Evolutionary conservation across 345 rosid genomes (phyloP).

Genomic region (Citrus unshiu): DNA sequence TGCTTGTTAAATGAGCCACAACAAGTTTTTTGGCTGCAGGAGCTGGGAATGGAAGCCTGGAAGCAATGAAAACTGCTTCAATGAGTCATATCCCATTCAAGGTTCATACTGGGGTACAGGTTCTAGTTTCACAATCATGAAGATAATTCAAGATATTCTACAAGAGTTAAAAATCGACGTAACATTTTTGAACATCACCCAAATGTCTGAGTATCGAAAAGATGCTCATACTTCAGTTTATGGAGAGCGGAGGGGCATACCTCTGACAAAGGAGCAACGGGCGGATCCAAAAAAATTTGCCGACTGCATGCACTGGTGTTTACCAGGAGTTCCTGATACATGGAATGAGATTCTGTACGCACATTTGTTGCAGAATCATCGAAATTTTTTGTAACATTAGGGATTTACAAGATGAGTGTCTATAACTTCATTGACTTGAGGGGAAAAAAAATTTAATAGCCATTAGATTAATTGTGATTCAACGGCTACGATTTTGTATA

Average conservation of each 20-base stretch:
- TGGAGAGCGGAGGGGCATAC: conserved; percentile 78
- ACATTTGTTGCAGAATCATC: conserved; percentile 51
- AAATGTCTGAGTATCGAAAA: conserved; percentile 76
- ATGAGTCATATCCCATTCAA: conserved; percentile 67
- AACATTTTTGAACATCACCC: conserved; percentile 68
- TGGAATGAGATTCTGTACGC: conserved; percentile 31
- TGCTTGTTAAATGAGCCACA: too few relatives aligned
- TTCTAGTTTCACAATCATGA: conserved; percentile 73
- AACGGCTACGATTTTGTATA: too few relatives aligned
- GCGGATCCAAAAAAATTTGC: conserved; percentile 60
- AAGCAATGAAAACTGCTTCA: conserved; percentile 70
- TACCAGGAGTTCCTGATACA: conserved; percentile 90
- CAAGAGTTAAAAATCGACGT: conserved; percentile 43
- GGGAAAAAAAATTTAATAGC: too few relatives aligned
- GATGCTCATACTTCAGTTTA: conserved; percentile 79
- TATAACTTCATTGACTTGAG: too few relatives aligned
- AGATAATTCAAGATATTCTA: conserved; percentile 43
- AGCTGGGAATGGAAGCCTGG: conserved; percentile 95
- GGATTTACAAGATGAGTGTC: neutral
- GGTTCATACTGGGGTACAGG: conserved; percentile 82
- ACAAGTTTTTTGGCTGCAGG: conserved; percentile 33
- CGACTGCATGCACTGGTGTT: conserved; percentile 94
- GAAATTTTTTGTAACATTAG: conserved; percentile 20
- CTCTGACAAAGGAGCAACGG: conserved; percentile 66
- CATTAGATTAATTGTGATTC: too few relatives aligned